Percentiles rank a stretch among this genome's conserved stretches.
Evolutionary conservation across 768 basidiomycete genomes (phyloP).

Genomic region (Mycena galopus): DNA sequence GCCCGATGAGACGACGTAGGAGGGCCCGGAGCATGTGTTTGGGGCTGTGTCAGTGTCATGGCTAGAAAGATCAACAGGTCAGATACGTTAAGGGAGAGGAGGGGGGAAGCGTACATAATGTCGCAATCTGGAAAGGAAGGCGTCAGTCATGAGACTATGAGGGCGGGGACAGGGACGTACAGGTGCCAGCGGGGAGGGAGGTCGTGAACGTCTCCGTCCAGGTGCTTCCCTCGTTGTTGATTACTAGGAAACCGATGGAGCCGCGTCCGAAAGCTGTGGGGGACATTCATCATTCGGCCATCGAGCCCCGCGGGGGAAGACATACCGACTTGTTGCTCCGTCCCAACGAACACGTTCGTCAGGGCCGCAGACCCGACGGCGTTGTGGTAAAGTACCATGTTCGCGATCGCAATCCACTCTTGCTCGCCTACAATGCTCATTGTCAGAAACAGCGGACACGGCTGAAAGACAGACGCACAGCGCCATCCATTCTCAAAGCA

Average conservation of each 20-base stretch:
- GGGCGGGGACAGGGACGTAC: slow-evolving; percentile 21
- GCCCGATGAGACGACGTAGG: slow-evolving; percentile 24
- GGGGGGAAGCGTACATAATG: slow-evolving; percentile 16
- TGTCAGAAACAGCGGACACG: slow-evolving; percentile 22
- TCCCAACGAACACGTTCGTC: slow-evolving; percentile 45
- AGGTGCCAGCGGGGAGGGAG: slow-evolving; percentile 28
- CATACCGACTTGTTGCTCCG: slow-evolving; percentile 31
- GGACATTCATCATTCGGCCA: slow-evolving; percentile 4
- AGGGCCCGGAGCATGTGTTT: slow-evolving; percentile 25
- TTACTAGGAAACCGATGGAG: slow-evolving; percentile 54
- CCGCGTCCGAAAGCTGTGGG: slow-evolving; percentile 44
- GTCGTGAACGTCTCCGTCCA: slow-evolving; percentile 58
- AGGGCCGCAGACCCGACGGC: slow-evolving; percentile 46
- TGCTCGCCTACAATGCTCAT: slow-evolving; percentile 26
- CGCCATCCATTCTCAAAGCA: slow-evolving; percentile 34
- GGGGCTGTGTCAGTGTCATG: slow-evolving; percentile 26
- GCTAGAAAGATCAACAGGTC: slow-evolving; percentile 12
- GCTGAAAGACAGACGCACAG: slow-evolving; percentile 25
- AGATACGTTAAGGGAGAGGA: slow-evolving; percentile 4
- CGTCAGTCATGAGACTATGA: slow-evolving; percentile 13
- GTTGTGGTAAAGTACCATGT: slow-evolving; percentile 56
- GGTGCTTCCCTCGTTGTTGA: slow-evolving; percentile 56
- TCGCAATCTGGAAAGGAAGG: slow-evolving; percentile 25
- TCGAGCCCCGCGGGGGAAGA: slow-evolving; percentile 1
- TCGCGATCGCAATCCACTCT: slow-evolving; percentile 55